A percentile compares a stretch with the other conserved stretches of the same genome.
These are phyloP conservation scores for Delonix regia DNA, from an alignment of 306 rosid species.

Conservation along the genomic window DNA sequence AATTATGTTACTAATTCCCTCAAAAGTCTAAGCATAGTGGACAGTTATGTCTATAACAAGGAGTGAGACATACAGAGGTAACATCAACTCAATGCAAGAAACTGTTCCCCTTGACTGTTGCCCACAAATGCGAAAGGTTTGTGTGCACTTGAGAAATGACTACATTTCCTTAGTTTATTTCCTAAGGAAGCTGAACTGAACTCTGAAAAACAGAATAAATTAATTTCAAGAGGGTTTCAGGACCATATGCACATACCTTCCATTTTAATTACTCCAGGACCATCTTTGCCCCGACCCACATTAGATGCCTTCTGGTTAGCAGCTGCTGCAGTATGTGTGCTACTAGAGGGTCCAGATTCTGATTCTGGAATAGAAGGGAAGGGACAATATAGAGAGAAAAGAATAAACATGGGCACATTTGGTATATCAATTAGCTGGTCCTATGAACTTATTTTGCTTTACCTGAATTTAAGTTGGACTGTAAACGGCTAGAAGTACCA, in stretches of 20 bases:
- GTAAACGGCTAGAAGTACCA: slow-evolving; percentile 64
- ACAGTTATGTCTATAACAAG: not conserved
- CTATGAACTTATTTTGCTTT: slow-evolving; percentile 34
- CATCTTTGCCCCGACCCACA: slow-evolving; percentile 63
- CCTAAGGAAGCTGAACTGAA: not conserved
- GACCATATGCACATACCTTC: slow-evolving; percentile 61
- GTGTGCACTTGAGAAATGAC: slow-evolving; percentile 1
- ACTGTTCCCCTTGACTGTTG: not conserved
- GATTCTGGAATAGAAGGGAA: slow-evolving; percentile 50
- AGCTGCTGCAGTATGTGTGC: slow-evolving; percentile 46
- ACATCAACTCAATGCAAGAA: slow-evolving; percentile 7
- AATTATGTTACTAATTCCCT: slow-evolving; percentile 15
- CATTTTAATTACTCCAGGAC: slow-evolving; percentile 60
- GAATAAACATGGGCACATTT: slow-evolving; percentile 2
- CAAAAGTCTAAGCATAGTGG: slow-evolving; percentile 14
- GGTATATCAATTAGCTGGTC: not conserved
- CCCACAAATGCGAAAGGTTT: slow-evolving; percentile 23
- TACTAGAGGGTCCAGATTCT: slow-evolving; percentile 57
- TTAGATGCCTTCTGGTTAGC: slow-evolving; percentile 75
- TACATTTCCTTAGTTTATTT: slow-evolving; percentile 10
- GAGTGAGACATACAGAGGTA: not conserved
- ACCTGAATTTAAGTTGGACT: slow-evolving; percentile 74
- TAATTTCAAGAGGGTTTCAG: not conserved
- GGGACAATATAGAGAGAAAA: slow-evolving; percentile 37
- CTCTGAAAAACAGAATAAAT: slow-evolving; percentile 8